Conservation (phyloP, 441 rosid genomes). For the Erodium chrysanthum region DNA sequence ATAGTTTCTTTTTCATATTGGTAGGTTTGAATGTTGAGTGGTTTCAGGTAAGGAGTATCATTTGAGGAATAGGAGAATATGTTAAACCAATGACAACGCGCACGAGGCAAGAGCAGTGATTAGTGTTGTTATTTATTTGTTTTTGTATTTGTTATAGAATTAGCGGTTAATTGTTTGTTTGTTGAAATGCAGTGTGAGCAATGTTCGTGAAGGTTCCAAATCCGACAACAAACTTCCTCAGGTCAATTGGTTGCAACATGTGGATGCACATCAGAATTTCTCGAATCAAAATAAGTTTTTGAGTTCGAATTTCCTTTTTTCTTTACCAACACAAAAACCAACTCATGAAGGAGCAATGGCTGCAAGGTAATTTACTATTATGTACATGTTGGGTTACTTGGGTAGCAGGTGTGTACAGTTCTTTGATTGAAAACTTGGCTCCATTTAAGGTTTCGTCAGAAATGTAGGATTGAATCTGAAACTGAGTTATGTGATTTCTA, state of each 20-base stretch:
- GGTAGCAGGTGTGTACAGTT: too few species aligned
- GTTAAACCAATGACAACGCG: slow-evolving; percentile 30
- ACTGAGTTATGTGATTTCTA: neutral
- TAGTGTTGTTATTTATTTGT: slow-evolving; percentile 4
- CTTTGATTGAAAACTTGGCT: too few species aligned
- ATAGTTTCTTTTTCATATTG: neutral
- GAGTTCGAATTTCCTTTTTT: slow-evolving; percentile 54
- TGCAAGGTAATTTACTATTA: slow-evolving; percentile 31
- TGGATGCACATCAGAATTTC: slow-evolving; percentile 30
- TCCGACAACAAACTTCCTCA: slow-evolving; percentile 38
- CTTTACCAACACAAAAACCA: slow-evolving; percentile 59
- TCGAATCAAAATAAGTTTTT: slow-evolving; percentile 34
- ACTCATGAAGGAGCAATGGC: slow-evolving; percentile 31
- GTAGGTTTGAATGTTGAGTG: slow-evolving; percentile 1
- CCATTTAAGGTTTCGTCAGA: neutral
- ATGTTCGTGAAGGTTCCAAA: slow-evolving; percentile 31
- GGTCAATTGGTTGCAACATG: slow-evolving; percentile 67
- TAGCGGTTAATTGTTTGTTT: slow-evolving; percentile 14
- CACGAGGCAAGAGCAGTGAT: slow-evolving; percentile 27
- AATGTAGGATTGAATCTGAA: neutral
- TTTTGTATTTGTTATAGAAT: slow-evolving; percentile 8
- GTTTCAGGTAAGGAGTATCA: neutral
- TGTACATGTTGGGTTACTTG: neutral
- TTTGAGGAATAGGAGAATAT: too few species aligned
- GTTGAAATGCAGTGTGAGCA: slow-evolving; percentile 32